phyloP scores from a whole-genome alignment of 768 basidiomycete species.

The Termitomyces sp. region DNA sequence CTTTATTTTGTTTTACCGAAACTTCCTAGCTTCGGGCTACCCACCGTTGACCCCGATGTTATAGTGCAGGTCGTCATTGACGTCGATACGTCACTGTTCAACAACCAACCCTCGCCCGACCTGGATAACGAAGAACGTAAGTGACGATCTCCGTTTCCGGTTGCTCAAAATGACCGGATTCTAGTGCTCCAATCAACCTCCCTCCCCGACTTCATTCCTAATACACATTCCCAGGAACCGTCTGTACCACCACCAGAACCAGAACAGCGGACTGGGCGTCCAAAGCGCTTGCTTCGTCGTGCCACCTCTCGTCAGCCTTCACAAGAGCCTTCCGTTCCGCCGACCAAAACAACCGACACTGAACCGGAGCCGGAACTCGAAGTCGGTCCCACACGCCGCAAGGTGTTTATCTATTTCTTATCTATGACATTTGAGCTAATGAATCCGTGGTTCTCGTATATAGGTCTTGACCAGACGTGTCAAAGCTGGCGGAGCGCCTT shows the following conservation, averaged over 20 bases:
- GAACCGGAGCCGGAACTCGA: slow-evolving; percentile 12
- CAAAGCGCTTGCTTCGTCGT: slow-evolving; percentile 28
- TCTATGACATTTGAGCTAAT: background rate
- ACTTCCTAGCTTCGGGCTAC: slow-evolving; percentile 28
- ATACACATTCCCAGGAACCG: slow-evolving; percentile 47
- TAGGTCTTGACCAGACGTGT: slow-evolving; percentile 41
- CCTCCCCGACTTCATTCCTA: slow-evolving; percentile 45
- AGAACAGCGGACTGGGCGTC: slow-evolving; percentile 7
- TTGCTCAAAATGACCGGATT: background rate
- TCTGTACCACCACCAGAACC: slow-evolving; percentile 27
- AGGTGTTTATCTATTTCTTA: slow-evolving; percentile 16
- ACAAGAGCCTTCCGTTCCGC: slow-evolving; percentile 22
- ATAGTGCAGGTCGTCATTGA: slow-evolving; percentile 46
- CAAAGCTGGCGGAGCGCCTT: slow-evolving; percentile 24
- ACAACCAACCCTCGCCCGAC: slow-evolving; percentile 8
- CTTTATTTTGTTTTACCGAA: background rate
- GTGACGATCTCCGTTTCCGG: background rate
- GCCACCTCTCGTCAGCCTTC: slow-evolving; percentile 36
- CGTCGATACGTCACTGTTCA: slow-evolving; percentile 25
- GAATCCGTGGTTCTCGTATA: background rate
- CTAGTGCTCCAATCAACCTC: slow-evolving; percentile 21
- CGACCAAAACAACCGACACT: slow-evolving; percentile 6
- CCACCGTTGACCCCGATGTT: slow-evolving; percentile 38
- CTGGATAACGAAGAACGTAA: slow-evolving; percentile 12
- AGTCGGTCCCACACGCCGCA: slow-evolving; percentile 21